Evolutionary conservation across 139 green algal genomes (phyloP), one percentile per base, ranked within the genome.

Genomic region (Spirogloea muscicola): DNA sequence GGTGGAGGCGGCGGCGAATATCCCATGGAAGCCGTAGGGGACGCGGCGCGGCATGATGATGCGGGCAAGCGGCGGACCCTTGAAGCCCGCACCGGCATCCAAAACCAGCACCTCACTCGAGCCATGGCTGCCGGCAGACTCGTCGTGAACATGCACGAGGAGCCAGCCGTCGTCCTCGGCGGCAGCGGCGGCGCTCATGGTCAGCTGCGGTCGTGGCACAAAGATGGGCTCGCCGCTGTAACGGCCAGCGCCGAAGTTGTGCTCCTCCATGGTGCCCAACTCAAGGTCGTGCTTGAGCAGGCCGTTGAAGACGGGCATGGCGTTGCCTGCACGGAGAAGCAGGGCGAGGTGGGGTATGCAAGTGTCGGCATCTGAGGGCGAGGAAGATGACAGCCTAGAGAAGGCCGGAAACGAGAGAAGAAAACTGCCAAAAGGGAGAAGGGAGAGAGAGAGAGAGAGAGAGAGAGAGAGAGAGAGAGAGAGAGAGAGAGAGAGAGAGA

Each of bases 141-240:
- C 61, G 48, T 92, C 77, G 27, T 86, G 83, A 31, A 91, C 87
- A 36, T 86, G 91, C 0, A 74, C 85, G 43, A 91, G n/a, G 43
- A 94, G 68, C 62, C 72, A 91, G 16, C 89, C 88, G 58, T 88
- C 86, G 42, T 94, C 89, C 57, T 94, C 89, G 25, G 76, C 43
- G 43, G 43, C 43, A 13, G 43, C 43, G 10, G 43, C 43, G 10
- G 13, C 43, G 43, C 10, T 51, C 10, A 13, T 13, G 51, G 51
- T 21, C 29, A 9, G 51, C 51, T 68, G 60, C 25, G n/a, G 33
- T 5, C 67, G 60, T 3, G 84, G 86, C n/a, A 89, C 89, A 81
- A 94, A 94, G 2, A 85, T 60, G 0, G 84, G 74, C 77, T 94
- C 89, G 1, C 89, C 89, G 29, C 85, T 86, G 9, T 65, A 76